Conservation (phyloP, 768 basidiomycete genomes). For the Clavaria fumosa region DNA sequence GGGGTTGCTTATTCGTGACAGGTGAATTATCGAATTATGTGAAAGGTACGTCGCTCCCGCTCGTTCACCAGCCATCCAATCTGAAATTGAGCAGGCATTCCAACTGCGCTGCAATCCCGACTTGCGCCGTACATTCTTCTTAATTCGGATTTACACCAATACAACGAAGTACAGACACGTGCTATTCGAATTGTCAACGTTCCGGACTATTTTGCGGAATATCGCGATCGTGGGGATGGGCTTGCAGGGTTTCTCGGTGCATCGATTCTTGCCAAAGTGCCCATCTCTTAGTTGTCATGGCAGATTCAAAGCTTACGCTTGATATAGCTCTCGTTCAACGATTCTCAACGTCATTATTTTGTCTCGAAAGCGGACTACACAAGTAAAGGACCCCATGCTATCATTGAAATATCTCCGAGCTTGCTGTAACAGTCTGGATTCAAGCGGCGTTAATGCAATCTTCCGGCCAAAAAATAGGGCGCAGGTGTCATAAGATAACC, state of each 20-base stretch:
- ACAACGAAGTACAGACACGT: conserved; percentile 60
- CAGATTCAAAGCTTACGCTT: conserved; percentile 4
- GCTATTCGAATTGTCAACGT: conserved; percentile 45
- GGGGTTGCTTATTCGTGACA: conserved; percentile 68
- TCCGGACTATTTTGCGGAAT: conserved; percentile 87
- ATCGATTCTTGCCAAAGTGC: conserved; percentile 75
- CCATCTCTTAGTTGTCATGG: conserved; percentile 6
- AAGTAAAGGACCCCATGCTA: conserved; percentile 51
- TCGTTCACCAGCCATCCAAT: background rate
- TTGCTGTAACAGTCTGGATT: conserved; percentile 41
- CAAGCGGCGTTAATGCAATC: too few relatives aligned
- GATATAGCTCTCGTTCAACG: conserved; percentile 57
- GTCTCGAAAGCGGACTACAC: conserved; percentile 72
- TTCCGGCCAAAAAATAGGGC: background rate
- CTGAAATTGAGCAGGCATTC: conserved; percentile 31
- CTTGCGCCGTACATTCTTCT: conserved; percentile 45
- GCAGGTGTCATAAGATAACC: too few relatives aligned
- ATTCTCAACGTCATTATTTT: conserved; percentile 48
- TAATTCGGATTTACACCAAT: conserved; percentile 46
- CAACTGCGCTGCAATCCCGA: conserved; percentile 54
- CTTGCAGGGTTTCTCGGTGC: conserved; percentile 69
- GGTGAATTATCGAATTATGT: conserved; percentile 60
- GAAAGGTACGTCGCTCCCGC: conserved; percentile 34
- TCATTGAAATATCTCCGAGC: conserved; percentile 67
- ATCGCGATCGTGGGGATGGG: conserved; percentile 71